Base-by-base conservation (phyloP, 768 basidiomycete genomes). In the Psilocybe sp. region DNA sequence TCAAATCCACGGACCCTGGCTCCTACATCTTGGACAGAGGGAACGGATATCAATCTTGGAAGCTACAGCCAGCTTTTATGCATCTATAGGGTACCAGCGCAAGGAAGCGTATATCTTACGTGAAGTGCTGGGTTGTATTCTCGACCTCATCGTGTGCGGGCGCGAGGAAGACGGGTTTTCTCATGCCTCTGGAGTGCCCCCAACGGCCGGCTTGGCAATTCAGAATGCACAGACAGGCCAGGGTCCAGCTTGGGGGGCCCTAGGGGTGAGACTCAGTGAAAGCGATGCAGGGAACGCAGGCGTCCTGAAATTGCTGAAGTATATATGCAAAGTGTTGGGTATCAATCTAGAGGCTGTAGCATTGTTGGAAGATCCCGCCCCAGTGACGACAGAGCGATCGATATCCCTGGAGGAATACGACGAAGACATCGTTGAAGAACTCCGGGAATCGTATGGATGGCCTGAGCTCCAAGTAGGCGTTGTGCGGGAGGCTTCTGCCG, bases 391-490 rank as follows among this genome's bases (percentile, higher is more conserved):
- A 15, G 51, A 52, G 15, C 51, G 49, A n/a, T 45, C 47, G 4
- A 49, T 60, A 7, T 60, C 56, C 19, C 44, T 65, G 34, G 58
- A 61, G 13, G 53, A 57, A 40, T 66, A 64, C 28, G 77, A 76
- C 48, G 73, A 76, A 41, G 77, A 78, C 46, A 67, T 70, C 0
- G 51, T 71, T 8, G 70, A 71, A 32, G 67, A 70, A 15, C 64
- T 69, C 28, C 71, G 67, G 19, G 81, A 84, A 54, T 67, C 78
- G 4, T 90, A 84, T 63, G 97, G 97, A 4, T 98, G 96, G 96
- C 87, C 94, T 2, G 92, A 94, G 64, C 72, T 99, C 36, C 96
- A 97, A 71, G 81, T 98, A 14, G 93, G 92, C 18, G 83, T 95
- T n/a, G 76, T 98, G 16, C 81, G 92, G 34, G 97, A 98, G 64